Conservation (phyloP, 2,329 filamentous ascomycete genomes). For the Colletotrichum limetticola region DNA sequence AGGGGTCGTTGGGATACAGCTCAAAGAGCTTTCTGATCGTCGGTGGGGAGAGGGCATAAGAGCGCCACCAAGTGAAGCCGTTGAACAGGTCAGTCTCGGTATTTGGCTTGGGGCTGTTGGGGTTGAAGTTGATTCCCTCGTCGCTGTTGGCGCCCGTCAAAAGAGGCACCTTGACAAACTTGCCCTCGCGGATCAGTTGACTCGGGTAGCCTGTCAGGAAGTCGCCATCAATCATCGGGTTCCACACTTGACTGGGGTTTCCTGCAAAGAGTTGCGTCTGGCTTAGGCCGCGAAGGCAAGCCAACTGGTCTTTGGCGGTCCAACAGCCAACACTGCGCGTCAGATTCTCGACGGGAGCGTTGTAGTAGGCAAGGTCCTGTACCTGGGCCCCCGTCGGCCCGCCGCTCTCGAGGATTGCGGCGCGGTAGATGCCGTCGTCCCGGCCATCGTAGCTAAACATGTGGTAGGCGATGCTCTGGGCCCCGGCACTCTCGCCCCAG, state of each 20-base stretch:
- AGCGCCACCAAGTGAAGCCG: conserved; percentile 53
- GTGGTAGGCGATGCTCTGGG: conserved; percentile 56
- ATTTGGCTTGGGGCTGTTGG: conserved; percentile 50
- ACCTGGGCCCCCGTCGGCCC: conserved; percentile 46
- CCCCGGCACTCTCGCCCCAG: conserved; percentile 60
- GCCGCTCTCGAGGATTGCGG: conserved; percentile 65
- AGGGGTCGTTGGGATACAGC: conserved; percentile 60
- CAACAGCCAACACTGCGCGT: conserved; percentile 49
- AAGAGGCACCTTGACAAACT: conserved; percentile 56
- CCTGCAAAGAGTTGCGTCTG: conserved; percentile 46
- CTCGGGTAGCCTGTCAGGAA: conserved; percentile 61
- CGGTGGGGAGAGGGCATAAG: conserved; percentile 56
- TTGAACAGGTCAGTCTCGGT: conserved; percentile 56
- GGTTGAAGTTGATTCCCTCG: conserved; percentile 54
- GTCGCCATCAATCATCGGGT: conserved; percentile 57
- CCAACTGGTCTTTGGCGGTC: conserved; percentile 46
- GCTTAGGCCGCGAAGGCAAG: conserved; percentile 49
- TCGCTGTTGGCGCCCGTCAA: conserved; percentile 61
- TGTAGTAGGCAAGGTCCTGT: conserved; percentile 48
- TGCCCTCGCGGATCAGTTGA: conserved; percentile 51
- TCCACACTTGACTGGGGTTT: conserved; percentile 51
- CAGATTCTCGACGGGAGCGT: conserved; percentile 46
- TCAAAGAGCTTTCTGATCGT: conserved; percentile 55
- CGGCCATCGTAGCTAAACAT: conserved; percentile 65
- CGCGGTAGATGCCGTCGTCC: conserved; percentile 65